Conservation (phyloP, 2,329 filamentous ascomycete species). For the Sclerotinia borealis region DNA sequence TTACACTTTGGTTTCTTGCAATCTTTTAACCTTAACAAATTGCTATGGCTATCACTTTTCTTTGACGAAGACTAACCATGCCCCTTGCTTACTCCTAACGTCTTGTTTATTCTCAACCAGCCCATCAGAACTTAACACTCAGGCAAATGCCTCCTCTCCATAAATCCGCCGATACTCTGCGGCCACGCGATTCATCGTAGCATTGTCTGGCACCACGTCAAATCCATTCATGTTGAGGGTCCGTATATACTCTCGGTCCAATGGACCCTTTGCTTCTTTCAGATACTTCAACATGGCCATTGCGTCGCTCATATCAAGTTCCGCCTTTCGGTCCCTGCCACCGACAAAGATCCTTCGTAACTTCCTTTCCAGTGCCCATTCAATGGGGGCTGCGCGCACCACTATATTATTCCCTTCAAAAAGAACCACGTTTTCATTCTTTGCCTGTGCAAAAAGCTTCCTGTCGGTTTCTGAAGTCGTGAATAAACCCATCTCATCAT, state of each 20-base stretch:
- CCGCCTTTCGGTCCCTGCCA: background rate
- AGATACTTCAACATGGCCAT: background rate
- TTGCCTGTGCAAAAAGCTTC: background rate
- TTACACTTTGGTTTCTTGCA: background rate
- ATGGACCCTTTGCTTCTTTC: background rate
- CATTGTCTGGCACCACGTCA: background rate
- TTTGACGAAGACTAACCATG: no score
- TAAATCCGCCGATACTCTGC: background rate
- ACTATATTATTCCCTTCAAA: background rate
- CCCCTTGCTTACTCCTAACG: no score
- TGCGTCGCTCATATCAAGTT: background rate
- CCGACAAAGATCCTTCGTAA: background rate
- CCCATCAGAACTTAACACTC: background rate
- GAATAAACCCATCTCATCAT: background rate
- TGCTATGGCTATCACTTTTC: no score
- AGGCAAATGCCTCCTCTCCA: conserved; percentile 1
- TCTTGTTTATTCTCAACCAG: no score
- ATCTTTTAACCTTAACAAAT: no score
- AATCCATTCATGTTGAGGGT: conserved; percentile 4
- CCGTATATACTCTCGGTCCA: conserved; percentile 6
- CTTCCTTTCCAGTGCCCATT: conserved; percentile 1
- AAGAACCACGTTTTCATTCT: background rate
- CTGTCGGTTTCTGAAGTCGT: background rate
- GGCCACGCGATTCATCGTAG: background rate
- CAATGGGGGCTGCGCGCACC: background rate